Percentiles rank a stretch among this genome's conserved stretches.
phyloP scores from a whole-genome alignment of 805 yeast species.

The Komagataella pastoris region DNA sequence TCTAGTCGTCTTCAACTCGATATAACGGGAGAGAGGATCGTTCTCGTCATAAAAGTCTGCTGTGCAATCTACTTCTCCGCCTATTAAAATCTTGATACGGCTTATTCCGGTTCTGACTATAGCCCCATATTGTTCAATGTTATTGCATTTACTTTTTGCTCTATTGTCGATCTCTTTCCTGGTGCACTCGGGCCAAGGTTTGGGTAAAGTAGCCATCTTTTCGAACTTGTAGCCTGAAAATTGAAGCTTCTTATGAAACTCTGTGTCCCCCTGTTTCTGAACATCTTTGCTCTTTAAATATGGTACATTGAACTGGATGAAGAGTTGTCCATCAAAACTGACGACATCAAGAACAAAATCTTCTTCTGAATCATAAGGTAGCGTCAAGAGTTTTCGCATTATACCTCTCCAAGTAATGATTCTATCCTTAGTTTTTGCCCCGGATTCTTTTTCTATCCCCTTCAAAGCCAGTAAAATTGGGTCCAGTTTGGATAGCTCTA shows the following conservation, averaged over 20 bases:
- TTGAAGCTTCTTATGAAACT: conserved; percentile 25
- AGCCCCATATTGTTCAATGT: conserved; percentile 64
- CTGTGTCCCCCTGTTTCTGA: conserved; percentile 16
- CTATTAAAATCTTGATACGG: conserved; percentile 47
- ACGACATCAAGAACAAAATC: conserved; percentile 49
- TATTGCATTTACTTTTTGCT: conserved; percentile 43
- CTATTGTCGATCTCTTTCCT: conserved; percentile 61
- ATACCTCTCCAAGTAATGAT: conserved; percentile 79
- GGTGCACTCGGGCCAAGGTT: conserved; percentile 61
- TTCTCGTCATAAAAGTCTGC: conserved; percentile 44
- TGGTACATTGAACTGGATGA: conserved; percentile 32
- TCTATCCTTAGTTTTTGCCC: conserved; percentile 40
- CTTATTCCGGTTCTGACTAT: conserved; percentile 86
- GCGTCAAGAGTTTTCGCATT: conserved; percentile 57
- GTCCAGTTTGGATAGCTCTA: conserved; percentile 41
- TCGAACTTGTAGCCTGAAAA: conserved; percentile 84
- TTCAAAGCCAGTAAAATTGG: conserved; percentile 44
- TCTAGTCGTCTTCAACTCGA: conserved; percentile 68
- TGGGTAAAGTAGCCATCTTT: conserved; percentile 54
- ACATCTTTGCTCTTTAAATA: conserved; percentile 11
- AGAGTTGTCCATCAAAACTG: conserved; percentile 64
- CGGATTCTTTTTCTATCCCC: conserved; percentile 35
- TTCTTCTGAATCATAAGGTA: conserved; percentile 48
- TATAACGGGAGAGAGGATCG: conserved; percentile 58
- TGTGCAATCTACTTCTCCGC: conserved; percentile 89